phyloP scores from a whole-genome alignment of 192 early-diverging fungal species.

The Haplosporangium gracile region DNA sequence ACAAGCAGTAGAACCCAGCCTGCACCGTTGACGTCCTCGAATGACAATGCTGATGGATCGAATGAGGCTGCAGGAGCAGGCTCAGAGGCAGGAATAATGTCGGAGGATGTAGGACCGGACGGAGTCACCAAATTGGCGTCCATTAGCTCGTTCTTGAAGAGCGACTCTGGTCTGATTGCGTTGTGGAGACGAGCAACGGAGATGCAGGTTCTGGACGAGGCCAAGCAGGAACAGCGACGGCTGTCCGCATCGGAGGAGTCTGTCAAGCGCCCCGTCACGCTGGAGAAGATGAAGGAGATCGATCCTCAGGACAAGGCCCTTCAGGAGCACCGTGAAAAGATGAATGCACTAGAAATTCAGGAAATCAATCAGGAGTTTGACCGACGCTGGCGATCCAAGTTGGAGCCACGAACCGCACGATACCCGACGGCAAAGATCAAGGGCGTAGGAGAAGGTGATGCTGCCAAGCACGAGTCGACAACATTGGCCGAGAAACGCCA shows the following conservation, averaged over 20 bases:
- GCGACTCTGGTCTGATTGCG: constrained; percentile 51
- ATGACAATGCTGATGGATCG: background rate
- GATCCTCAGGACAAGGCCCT: constrained; percentile 22
- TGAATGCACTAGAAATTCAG: constrained; percentile 50
- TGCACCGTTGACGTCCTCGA: background rate
- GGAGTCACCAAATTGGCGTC: constrained; percentile 36
- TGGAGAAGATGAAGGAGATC: constrained; percentile 16
- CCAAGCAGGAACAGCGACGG: constrained; percentile 31
- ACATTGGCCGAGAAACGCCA: constrained; percentile 22
- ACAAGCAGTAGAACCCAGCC: background rate
- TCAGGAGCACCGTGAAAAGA: constrained; percentile 32
- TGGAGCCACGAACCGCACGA: background rate
- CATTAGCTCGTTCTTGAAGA: constrained; percentile 52
- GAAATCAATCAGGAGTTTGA: constrained; percentile 55
- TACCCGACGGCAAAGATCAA: background rate
- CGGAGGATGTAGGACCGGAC: background rate
- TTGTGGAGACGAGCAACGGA: constrained; percentile 52
- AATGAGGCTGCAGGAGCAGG: background rate
- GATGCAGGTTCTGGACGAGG: constrained; percentile 52
- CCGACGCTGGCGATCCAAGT: constrained; percentile 31
- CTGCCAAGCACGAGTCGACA: background rate
- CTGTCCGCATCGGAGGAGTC: constrained; percentile 33
- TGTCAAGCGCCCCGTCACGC: background rate
- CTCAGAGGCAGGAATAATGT: background rate
- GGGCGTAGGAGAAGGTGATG: background rate